Evolutionary conservation across 2,329 filamentous ascomycete genomes (phyloP).

Genomic region (Capronia epimyces): DNA sequence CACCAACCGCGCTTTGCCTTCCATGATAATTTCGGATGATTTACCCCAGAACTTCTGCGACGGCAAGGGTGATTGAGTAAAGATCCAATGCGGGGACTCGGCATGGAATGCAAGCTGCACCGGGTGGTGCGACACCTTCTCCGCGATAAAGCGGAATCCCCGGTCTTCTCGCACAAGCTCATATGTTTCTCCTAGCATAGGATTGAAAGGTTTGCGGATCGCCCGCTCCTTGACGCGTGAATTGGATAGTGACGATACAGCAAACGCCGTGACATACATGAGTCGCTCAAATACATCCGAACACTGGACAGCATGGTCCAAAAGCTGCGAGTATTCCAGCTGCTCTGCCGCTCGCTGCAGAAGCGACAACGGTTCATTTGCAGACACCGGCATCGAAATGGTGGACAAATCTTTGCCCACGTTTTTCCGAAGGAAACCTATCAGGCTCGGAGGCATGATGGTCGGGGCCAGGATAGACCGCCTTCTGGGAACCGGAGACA

Average conservation of each 20-base stretch:
- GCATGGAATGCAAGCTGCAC: constrained; percentile 91
- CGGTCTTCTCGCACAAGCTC: constrained; percentile 84
- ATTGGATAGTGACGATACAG: constrained; percentile 77
- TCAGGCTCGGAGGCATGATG: constrained; percentile 78
- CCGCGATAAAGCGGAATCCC: constrained; percentile 85
- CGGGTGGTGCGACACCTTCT: constrained; percentile 90
- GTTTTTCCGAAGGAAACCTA: constrained; percentile 92
- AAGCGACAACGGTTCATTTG: constrained; percentile 86
- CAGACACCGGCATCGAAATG: constrained; percentile 94
- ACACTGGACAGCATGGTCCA: constrained; percentile 63
- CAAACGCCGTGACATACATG: constrained; percentile 82
- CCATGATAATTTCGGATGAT: constrained; percentile 86
- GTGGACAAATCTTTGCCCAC: constrained; percentile 96
- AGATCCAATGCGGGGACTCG: constrained; percentile 77
- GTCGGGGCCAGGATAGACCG: constrained; percentile 66
- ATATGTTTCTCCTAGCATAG: constrained; percentile 90
- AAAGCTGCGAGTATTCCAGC: constrained; percentile 79
- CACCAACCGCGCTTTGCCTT: constrained; percentile 74
- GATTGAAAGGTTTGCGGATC: constrained; percentile 94
- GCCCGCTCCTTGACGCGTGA: constrained; percentile 81
- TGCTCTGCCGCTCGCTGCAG: constrained; percentile 86
- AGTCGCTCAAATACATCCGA: constrained; percentile 63
- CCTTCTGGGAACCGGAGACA: constrained; percentile 62
- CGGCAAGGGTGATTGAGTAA: constrained; percentile 79
- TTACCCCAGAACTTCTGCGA: constrained; percentile 99